These are phyloP conservation scores for Cenchrus fungigraminus DNA, from an alignment of 176 grass and related monocot species.

Conservation along the genomic window DNA sequence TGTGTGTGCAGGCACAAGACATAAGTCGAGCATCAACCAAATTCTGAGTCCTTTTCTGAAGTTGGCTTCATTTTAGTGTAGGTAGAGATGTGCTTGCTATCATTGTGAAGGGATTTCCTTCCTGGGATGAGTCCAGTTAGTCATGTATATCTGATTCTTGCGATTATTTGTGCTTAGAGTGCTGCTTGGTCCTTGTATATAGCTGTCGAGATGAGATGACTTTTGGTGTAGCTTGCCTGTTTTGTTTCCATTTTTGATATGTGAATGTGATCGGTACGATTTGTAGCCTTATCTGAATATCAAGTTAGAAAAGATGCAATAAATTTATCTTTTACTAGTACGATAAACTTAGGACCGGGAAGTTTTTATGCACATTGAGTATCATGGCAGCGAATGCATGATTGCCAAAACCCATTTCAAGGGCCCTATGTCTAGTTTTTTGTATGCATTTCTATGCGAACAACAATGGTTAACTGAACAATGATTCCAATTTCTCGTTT, in stretches of 20 bases:
- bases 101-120: constrained; percentile 32
- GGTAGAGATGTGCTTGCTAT: constrained; percentile 35
- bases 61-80: constrained; percentile 49
- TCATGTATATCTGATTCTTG: constrained; percentile 65
- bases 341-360: neutral
- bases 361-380: no score
- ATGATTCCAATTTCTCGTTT: no score
- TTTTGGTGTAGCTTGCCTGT: constrained; percentile 42
- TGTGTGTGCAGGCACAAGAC: constrained; percentile 18
- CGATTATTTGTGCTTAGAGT: constrained; percentile 51
- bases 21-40: constrained; percentile 30
- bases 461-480: no score
- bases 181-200: constrained; percentile 53
- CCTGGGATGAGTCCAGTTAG: constrained; percentile 9
- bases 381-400: no score
- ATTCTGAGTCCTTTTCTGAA: constrained; percentile 53
- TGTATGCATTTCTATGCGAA: no score
- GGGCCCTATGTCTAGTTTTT: no score
- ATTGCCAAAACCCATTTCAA: no score
- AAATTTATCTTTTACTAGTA: neutral
- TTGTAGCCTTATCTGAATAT: constrained; percentile 34
- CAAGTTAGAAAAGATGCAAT: neutral
- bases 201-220: constrained; percentile 41
- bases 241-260: constrained; percentile 42
- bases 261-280: constrained; percentile 28